Conservation (phyloP, 2,329 filamentous ascomycete genomes). For the Cladophialophora immunda region DNA sequence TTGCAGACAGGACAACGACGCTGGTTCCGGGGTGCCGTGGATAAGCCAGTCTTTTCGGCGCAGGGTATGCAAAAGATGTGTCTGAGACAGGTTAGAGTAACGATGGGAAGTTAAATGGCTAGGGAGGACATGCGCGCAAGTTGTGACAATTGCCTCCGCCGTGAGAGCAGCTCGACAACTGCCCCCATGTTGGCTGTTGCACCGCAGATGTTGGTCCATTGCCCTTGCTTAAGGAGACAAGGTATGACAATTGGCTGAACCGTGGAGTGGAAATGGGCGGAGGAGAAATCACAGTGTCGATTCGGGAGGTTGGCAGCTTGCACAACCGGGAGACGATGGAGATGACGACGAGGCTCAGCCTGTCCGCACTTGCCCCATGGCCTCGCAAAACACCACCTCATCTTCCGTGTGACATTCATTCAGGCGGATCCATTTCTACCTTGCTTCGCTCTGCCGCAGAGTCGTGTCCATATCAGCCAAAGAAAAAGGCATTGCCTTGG, state of each 20-base stretch:
- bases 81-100: constrained; percentile 54
- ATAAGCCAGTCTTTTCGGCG: constrained; percentile 71
- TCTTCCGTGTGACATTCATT: background rate
- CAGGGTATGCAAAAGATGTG: constrained; percentile 88
- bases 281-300: background rate
- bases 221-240: constrained; percentile 67
- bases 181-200: constrained; percentile 70
- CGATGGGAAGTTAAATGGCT: background rate
- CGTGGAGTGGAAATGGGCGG: constrained; percentile 16
- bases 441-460: background rate
- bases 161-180: constrained; percentile 76
- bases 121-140: constrained; percentile 73
- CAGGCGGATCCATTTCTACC: too few relatives aligned
- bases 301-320: too few relatives aligned
- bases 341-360: background rate
- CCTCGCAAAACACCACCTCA: background rate
- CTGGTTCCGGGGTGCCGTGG: constrained; percentile 60
- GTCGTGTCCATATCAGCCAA: constrained; percentile 50
- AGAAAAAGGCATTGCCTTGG: constrained; percentile 94
- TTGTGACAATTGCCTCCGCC: constrained; percentile 82
- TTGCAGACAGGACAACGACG: constrained; percentile 79
- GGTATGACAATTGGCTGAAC: background rate
- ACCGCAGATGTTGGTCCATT: constrained; percentile 82
- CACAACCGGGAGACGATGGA: too few relatives aligned
- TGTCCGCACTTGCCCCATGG: background rate